A percentile compares a stretch with the other conserved stretches of the same genome.
These are phyloP conservation scores for Colletotrichum truncatum DNA, from an alignment of 2,329 filamentous ascomycete species.

Conservation along the genomic window DNA sequence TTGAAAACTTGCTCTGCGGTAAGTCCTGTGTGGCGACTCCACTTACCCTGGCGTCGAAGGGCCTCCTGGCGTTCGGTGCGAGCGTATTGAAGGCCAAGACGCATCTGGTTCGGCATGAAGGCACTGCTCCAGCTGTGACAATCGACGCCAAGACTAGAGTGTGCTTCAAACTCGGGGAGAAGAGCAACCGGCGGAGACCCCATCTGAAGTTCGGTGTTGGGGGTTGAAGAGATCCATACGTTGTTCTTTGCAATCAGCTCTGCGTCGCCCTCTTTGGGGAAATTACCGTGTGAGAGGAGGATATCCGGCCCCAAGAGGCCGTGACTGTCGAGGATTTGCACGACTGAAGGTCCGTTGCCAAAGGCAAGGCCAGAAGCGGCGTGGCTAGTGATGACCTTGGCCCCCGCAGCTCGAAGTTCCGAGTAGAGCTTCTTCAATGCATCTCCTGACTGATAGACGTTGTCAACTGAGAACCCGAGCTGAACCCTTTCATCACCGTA, in stretches of 20 bases:
- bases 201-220: conserved; percentile 62
- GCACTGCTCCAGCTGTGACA: conserved; percentile 25
- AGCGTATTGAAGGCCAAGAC: conserved; percentile 37
- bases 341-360: not conserved
- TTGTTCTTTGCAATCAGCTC: conserved; percentile 41
- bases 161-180: conserved; percentile 2
- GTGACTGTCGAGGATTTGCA: not conserved
- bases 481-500: conserved; percentile 41
- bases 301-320: not conserved
- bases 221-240: conserved; percentile 52
- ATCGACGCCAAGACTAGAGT: conserved; percentile 39
- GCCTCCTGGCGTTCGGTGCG: conserved; percentile 19
- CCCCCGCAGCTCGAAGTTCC: conserved; percentile 42
- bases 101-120: conserved; percentile 23
- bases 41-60: conserved; percentile 38
- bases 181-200: conserved; percentile 37
- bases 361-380: not conserved
- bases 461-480: conserved; percentile 54
- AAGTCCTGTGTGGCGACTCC: conserved; percentile 3
- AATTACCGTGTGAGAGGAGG: conserved; percentile 40
- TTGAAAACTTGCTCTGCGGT: conserved; percentile 51
- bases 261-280: conserved; percentile 40
- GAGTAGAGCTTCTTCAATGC: conserved; percentile 46
- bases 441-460: conserved; percentile 47
- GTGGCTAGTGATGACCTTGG: conserved; percentile 49